Base-by-base conservation (phyloP, 2,329 filamentous ascomycete genomes). In the Fusarium annulatum region DNA sequence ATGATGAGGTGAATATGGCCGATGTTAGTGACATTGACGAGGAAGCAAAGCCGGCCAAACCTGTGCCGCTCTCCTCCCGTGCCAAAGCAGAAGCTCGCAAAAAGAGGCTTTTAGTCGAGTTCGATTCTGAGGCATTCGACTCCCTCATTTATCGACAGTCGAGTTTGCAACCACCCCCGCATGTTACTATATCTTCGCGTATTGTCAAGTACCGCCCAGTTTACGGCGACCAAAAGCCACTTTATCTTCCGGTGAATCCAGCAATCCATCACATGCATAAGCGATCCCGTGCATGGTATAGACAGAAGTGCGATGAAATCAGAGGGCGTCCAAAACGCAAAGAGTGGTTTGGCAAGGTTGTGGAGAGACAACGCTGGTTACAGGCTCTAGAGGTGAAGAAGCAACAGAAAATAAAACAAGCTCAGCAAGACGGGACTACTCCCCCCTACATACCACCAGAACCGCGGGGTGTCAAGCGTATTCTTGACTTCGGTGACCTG, bases 181-280 rank as follows among this genome's bases (percentile, higher is more conserved):
- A 72, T 18, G 71, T 81, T n/a, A 15, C 41, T 33, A 15, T 77
- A 7, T 26, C 61, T 21, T 26, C 63, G 10, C 68, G 42, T 21
- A 38, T 48, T 34, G 33, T 39, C n/a, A 38, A 56, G 39, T 69
- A 67, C 57, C 51, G 49, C 9, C 51, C 65, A 14, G 28, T 64
- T 36, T 56, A 69, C 53, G 61, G 48, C 28, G 64, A 77, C 57
- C 74, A 81, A 34, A 78, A 80, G 34, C 82, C 81, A 30, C 69
- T 83, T 10, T 90, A 84, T 71, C 79, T 83, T 2, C 80, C 84
- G 53, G 81, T 89, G 6, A 86, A 91, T 76, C 89, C 88, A 0
- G 84, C 84, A 3, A 82, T 86, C 4, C 86, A 88, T 58, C 86
- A 84, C 79, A 82, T 82, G 2, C 82, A 85, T 49, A 80, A 80